phyloP scores from a whole-genome alignment of 129 eudicot genomes.

The Logfia minima region DNA sequence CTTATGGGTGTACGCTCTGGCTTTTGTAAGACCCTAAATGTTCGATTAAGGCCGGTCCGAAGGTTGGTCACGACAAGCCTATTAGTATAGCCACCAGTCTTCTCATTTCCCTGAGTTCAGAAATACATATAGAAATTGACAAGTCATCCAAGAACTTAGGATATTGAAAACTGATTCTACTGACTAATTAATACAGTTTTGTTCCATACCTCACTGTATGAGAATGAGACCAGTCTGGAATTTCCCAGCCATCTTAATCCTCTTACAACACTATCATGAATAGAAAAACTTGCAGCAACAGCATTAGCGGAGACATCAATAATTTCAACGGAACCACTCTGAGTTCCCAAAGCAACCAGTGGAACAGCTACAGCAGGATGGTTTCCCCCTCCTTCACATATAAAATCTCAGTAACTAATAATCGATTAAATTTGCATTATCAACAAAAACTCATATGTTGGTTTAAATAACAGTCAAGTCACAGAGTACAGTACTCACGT shows the following conservation, averaged over 20 bases:
- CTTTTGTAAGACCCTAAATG: conserved; percentile 91
- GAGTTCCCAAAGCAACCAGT: conserved; percentile 96
- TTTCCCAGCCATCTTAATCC: conserved; percentile 99
- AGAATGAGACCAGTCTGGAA: conserved; percentile 87
- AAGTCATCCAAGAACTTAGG: not conserved
- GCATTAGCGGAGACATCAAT: conserved; percentile 92
- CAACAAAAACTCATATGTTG: conserved; percentile 2
- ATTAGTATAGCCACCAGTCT: conserved; percentile 82
- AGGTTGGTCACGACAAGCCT: conserved; percentile 93
- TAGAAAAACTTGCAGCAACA: conserved; percentile 85
- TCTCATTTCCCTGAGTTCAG: conserved; percentile 68
- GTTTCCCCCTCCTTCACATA: conserved; percentile 87
- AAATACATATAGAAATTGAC: not conserved
- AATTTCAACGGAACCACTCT: conserved; percentile 81
- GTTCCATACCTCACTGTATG: conserved; percentile 74
- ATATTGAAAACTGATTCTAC: not conserved
- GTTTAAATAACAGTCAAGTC: conserved; percentile 1
- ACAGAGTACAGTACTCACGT: conserved; percentile 53
- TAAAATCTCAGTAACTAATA: conserved; percentile 21
- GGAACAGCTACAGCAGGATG: conserved; percentile 95
- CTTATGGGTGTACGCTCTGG: conserved; percentile 98
- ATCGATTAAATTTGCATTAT: conserved; percentile 17
- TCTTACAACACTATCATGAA: conserved; percentile 79
- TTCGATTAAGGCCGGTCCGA: conserved; percentile 89
- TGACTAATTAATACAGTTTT: not conserved